Evolutionary conservation across 1,284 basidiomycete species (phyloP).

Genomic region (Stygiomarasmius scandens): DNA sequence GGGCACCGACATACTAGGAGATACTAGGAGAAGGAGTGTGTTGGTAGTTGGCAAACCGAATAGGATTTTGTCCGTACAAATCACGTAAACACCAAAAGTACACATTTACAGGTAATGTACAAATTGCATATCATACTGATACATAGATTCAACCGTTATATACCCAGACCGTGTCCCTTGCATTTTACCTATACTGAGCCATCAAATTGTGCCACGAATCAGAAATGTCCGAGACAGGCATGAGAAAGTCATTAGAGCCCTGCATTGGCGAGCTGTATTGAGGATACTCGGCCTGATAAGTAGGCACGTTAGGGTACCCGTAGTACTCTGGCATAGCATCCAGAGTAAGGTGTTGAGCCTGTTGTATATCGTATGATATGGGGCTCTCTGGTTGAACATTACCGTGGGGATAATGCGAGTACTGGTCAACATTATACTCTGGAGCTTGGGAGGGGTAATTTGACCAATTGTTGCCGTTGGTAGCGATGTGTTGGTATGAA

Average conservation of each 20-base stretch:
- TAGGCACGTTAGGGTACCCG: slow-evolving; percentile 8
- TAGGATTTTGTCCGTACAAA: neutral
- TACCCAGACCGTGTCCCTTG: slow-evolving; percentile 3
- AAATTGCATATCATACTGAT: slow-evolving; percentile 1
- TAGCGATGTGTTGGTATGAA: neutral
- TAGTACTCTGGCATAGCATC: slow-evolving; percentile 14
- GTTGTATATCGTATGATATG: slow-evolving; percentile 6
- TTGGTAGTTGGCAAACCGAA: too few relatives aligned
- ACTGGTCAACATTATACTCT: neutral
- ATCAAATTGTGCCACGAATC: slow-evolving; percentile 56
- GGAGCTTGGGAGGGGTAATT: neutral
- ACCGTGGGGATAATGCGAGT: neutral
- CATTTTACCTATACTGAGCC: slow-evolving; percentile 33
- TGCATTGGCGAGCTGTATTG: slow-evolving; percentile 20
- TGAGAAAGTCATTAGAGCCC: slow-evolving; percentile 26
- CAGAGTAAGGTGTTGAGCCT: slow-evolving; percentile 9
- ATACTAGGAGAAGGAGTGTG: slow-evolving; percentile 13
- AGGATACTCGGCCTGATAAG: slow-evolving; percentile 16
- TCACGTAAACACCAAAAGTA: slow-evolving; percentile 1
- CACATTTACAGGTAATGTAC: slow-evolving; percentile 7
- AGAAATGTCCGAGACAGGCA: slow-evolving; percentile 36
- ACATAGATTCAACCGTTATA: slow-evolving; percentile 2
- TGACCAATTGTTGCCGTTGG: neutral
- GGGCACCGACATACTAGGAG: slow-evolving; percentile 56
- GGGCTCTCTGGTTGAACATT: neutral